phyloP scores from a whole-genome alignment of 176 grass and related monocot genomes.

The barley (Hordeum vulgare) region MorexV3_pseudomolecules_assembly NC_058523.1:17085243-17085742 shows the following conservation, averaged over 20 bases:
- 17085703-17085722: constrained; percentile 84
- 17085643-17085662: constrained; percentile 87
- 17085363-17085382: background rate
- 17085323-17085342: constrained; percentile 82
- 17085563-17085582: background rate
- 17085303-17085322: constrained; percentile 88
- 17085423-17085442: constrained; percentile 46
- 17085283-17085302: constrained; percentile 67
- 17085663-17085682: constrained; percentile 89
- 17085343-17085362: background rate
- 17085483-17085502: constrained; percentile 82
- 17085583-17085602: background rate
- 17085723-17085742: constrained; percentile 84
- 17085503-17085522: constrained; percentile 87
- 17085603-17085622: constrained; percentile 27
- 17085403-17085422: background rate
- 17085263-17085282: constrained; percentile 81
- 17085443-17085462: constrained; percentile 98
- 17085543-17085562: background rate
- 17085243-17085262: constrained; percentile 83
- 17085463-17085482: constrained; percentile 83
- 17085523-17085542: constrained; percentile 70
- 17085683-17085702: constrained; percentile 94
- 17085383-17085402: background rate
- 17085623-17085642: constrained; percentile 95